phyloP scores from a whole-genome alignment of 805 yeast genomes.

The Wickerhamomyces queroliae region DNA sequence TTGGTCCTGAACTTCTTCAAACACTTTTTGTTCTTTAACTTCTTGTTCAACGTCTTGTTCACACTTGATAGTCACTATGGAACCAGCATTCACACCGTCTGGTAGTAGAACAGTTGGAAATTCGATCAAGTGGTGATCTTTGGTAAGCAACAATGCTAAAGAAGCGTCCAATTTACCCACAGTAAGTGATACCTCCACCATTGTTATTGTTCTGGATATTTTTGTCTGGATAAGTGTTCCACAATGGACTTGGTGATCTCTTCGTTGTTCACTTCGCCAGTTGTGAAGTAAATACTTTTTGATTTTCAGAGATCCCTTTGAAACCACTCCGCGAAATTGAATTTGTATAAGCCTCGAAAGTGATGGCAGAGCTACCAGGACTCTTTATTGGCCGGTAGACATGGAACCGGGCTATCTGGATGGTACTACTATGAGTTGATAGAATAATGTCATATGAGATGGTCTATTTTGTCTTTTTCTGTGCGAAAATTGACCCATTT shows the following conservation, averaged over 20 bases:
- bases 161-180: slow-evolving; percentile 97
- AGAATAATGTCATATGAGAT: no score
- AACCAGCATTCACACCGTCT: slow-evolving; percentile 85
- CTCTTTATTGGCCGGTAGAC: no score
- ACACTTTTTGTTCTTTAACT: slow-evolving; percentile 46
- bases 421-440: no score
- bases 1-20: slow-evolving; percentile 63
- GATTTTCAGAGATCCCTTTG: no score
- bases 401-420: no score
- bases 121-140: slow-evolving; percentile 90
- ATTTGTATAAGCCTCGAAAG: no score
- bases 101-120: slow-evolving; percentile 95
- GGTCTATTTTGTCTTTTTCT: no score
- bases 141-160: slow-evolving; percentile 80
- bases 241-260: not conserved
- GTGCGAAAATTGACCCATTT: no score
- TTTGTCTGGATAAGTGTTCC: not conserved
- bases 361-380: no score
- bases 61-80: slow-evolving; percentile 81
- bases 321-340: no score
- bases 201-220: slow-evolving; percentile 16
- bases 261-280: no score
- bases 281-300: no score
- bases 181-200: slow-evolving; percentile 89
- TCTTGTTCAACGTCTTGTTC: slow-evolving; percentile 72